phyloP scores from a whole-genome alignment of 352 stramenopile genomes.

The Pythium sp. region DNA sequence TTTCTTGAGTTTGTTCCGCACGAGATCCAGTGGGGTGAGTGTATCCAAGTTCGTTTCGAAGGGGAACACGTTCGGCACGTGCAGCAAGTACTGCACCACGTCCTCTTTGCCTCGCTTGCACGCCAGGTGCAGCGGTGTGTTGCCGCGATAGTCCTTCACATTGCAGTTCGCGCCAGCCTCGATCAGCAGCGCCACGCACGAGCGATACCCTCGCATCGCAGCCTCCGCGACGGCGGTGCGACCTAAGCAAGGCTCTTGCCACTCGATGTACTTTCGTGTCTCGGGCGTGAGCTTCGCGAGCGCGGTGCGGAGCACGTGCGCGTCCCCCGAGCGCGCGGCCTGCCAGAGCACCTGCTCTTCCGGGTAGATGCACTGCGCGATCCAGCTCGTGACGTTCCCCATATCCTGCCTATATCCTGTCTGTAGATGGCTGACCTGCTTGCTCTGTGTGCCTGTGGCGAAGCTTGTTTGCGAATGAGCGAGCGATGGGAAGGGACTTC shows the following conservation, averaged over 20 bases:
- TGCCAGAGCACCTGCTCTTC: conserved; percentile 57
- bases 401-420: conserved; percentile 19
- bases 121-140: conserved; percentile 55
- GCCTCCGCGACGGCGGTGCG: conserved; percentile 48
- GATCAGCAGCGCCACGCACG: conserved; percentile 45
- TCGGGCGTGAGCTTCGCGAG: conserved; percentile 34
- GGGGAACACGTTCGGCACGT: conserved; percentile 31
- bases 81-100: conserved; percentile 44
- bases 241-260: conserved; percentile 45
- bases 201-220: conserved; percentile 32
- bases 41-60: conserved; percentile 45
- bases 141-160: conserved; percentile 42
- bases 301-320: conserved; percentile 30
- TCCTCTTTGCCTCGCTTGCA: conserved; percentile 40
- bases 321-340: conserved; percentile 40
- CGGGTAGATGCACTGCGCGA: conserved; percentile 50
- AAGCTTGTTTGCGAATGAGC: conserved; percentile 7
- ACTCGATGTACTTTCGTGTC: conserved; percentile 49
- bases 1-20: conserved; percentile 29
- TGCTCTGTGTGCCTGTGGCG: not conserved
- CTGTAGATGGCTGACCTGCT: not conserved
- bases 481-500: not conserved
- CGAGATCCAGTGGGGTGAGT: conserved; percentile 48
- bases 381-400: conserved; percentile 47
- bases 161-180: conserved; percentile 49